Percentiles rank a stretch among this genome's conserved stretches.
Evolutionary conservation across 2,329 filamentous ascomycete species (phyloP).

Genomic region (Diaporthe sp.): DNA sequence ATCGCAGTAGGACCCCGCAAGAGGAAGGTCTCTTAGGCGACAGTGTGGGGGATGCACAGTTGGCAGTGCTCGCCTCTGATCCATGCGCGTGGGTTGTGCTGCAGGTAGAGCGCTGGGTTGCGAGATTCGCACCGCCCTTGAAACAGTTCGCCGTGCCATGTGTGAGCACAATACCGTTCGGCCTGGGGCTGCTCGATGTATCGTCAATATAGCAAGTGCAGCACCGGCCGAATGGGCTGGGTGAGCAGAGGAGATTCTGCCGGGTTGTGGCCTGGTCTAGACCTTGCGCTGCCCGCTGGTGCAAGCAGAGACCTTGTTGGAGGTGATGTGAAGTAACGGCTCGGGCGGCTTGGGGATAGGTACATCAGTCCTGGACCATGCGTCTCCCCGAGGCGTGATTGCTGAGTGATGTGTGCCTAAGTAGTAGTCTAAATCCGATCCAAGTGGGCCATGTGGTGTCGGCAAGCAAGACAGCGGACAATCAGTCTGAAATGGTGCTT

Average conservation of each 20-base stretch:
- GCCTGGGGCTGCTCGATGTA: background rate
- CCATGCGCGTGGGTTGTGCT: background rate
- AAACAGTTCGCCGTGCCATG: background rate
- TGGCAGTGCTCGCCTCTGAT: background rate
- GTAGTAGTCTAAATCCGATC: background rate
- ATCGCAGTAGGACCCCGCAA: slow-evolving; percentile 25
- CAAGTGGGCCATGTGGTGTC: background rate
- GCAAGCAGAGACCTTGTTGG: slow-evolving; percentile 25
- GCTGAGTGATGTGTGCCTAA: slow-evolving; percentile 2
- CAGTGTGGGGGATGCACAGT: slow-evolving; percentile 21
- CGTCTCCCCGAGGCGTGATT: background rate
- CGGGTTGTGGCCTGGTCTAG: background rate
- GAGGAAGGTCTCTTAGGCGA: slow-evolving; percentile 28
- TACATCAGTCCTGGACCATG: slow-evolving; percentile 7
- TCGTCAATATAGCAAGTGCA: background rate
- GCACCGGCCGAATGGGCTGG: slow-evolving; percentile 3
- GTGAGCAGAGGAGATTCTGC: background rate
- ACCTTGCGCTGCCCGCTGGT: background rate
- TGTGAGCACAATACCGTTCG: background rate
- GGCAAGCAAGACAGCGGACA: background rate
- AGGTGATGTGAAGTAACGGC: slow-evolving; percentile 6
- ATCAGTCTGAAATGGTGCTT: slow-evolving; percentile 5
- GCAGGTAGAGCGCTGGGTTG: slow-evolving; percentile 12
- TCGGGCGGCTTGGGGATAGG: background rate
- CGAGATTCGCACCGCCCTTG: background rate